These are phyloP conservation scores for Lasiosphaeria ovina DNA, from an alignment of 495 filamentous ascomycete genomes.

Conservation along the genomic window DNA sequence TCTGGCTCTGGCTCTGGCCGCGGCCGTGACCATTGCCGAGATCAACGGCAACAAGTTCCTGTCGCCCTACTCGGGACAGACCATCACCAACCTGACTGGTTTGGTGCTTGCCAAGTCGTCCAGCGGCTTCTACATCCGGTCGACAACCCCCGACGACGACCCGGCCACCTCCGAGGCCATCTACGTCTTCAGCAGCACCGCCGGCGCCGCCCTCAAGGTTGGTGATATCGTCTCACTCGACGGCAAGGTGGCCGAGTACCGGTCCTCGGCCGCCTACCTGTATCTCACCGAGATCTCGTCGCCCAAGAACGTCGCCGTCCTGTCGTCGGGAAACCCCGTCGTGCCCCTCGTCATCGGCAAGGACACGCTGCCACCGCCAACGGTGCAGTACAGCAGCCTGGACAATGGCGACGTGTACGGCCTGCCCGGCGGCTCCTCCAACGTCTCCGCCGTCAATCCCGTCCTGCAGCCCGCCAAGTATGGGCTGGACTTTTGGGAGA, in stretches of 20 bases:
- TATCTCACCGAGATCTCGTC: constrained; percentile 56
- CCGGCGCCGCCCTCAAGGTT: constrained; percentile 41
- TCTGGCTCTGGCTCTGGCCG: constrained; percentile 32
- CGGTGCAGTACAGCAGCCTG: constrained; percentile 48
- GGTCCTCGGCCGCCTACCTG: constrained; percentile 48
- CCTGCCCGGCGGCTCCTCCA: constrained; percentile 51
- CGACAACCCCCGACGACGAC: constrained; percentile 47
- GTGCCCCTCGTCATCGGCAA: constrained; percentile 54
- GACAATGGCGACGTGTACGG: constrained; percentile 54
- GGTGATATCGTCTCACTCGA: constrained; percentile 58
- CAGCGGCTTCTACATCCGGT: constrained; percentile 57
- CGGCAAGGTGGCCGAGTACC: constrained; percentile 55
- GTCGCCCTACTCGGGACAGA: constrained; percentile 51
- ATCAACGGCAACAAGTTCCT: constrained; percentile 62
- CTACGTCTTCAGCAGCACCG: constrained; percentile 52
- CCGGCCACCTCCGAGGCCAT: constrained; percentile 47
- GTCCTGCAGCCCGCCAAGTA: constrained; percentile 51
- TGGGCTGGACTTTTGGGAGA: constrained; percentile 66
- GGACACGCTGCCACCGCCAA: constrained; percentile 49
- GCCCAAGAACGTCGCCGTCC: constrained; percentile 44
- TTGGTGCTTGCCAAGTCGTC: constrained; percentile 59
- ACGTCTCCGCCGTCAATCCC: constrained; percentile 54
- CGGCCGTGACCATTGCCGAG: constrained; percentile 54
- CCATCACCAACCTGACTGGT: constrained; percentile 53
- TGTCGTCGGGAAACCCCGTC: constrained; percentile 43